Evolutionary conservation across 2,329 filamentous ascomycete genomes (phyloP).

Genomic region (Cordyceps cateniannulata): DNA sequence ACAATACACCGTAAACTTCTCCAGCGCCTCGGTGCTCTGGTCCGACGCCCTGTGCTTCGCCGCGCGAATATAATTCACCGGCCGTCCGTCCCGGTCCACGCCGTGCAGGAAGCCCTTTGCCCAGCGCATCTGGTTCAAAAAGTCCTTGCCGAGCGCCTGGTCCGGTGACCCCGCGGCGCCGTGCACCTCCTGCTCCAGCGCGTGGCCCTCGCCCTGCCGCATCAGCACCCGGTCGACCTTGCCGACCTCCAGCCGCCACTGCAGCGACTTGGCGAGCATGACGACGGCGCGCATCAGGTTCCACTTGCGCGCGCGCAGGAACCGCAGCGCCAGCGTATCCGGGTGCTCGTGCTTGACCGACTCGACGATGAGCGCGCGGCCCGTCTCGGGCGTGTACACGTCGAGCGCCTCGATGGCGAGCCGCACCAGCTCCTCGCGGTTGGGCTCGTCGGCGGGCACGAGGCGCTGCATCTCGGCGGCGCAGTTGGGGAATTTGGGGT

Average conservation of each 20-base stretch:
- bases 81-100: conserved; percentile 67
- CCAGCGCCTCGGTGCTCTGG: conserved; percentile 67
- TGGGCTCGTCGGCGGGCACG: conserved; percentile 50
- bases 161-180: conserved; percentile 40
- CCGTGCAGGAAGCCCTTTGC: conserved; percentile 87
- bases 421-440: conserved; percentile 82
- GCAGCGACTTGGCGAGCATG: conserved; percentile 85
- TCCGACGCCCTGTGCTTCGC: conserved; percentile 70
- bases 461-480: conserved; percentile 29
- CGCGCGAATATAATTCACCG: conserved; percentile 73
- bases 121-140: conserved; percentile 70
- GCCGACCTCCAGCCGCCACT: conserved; percentile 73
- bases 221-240: conserved; percentile 81
- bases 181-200: conserved; percentile 48
- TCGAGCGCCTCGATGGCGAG: conserved; percentile 72
- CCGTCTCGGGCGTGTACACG: conserved; percentile 63
- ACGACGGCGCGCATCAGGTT: conserved; percentile 79
- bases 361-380: conserved; percentile 71
- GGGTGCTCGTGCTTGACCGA: conserved; percentile 91
- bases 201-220: conserved; percentile 58
- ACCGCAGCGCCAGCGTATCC: conserved; percentile 69
- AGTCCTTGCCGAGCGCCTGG: conserved; percentile 63
- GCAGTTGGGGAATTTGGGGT: conserved; percentile 37
- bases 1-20: conserved; percentile 77
- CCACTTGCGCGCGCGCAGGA: conserved; percentile 79